Evolutionary conservation across 2,329 filamentous ascomycete genomes (phyloP).

Genomic region (Sporothrix pallida): DNA sequence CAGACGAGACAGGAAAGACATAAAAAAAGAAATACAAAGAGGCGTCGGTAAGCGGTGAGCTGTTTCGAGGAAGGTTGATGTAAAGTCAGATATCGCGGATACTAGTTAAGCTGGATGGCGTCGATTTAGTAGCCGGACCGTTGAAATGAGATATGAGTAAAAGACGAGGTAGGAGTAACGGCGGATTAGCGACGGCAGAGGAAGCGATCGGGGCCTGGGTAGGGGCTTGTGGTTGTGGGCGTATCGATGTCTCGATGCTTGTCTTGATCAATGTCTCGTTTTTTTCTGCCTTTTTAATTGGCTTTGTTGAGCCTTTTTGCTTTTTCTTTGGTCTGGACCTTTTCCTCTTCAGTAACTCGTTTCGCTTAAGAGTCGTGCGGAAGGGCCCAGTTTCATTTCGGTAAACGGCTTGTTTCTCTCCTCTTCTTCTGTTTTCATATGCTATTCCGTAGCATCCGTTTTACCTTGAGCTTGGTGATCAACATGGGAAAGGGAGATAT

Average conservation of each 20-base stretch:
- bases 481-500: too few species aligned
- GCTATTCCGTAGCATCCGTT: not conserved
- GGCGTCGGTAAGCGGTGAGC: not conserved
- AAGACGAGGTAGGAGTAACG: not conserved
- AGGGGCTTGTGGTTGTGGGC: not conserved
- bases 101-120: not conserved
- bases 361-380: slow-evolving; percentile 4
- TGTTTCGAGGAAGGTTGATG: not conserved
- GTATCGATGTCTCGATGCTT: not conserved
- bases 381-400: not conserved
- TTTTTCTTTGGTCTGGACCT: not conserved
- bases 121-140: not conserved
- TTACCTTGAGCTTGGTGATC: not conserved
- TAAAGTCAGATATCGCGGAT: not conserved
- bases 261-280: not conserved
- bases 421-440: not conserved
- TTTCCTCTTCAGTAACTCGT: not conserved
- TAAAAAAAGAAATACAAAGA: not conserved
- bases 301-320: not conserved
- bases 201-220: not conserved
- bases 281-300: not conserved
- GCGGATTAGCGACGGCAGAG: not conserved
- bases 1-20: not conserved
- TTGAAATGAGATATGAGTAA: not conserved
- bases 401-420: not conserved